Evolutionary conservation across 202 grass and related monocot genomes (phyloP).

Genomic region (Saccharum hybrid): DNA sequence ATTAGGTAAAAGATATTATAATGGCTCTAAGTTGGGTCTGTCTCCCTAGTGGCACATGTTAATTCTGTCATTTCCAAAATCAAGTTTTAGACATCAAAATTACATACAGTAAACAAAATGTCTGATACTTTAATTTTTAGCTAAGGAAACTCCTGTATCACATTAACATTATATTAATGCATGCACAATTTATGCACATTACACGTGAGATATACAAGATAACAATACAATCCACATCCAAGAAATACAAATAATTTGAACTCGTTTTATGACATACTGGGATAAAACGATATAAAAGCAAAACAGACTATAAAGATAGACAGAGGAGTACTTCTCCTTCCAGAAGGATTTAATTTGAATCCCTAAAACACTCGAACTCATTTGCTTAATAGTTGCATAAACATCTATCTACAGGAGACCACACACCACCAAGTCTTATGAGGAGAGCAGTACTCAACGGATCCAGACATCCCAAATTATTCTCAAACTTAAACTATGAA

Average conservation of each 20-base stretch:
- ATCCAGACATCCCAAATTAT: slow-evolving; percentile 6
- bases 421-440: too few relatives aligned
- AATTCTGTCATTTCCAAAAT: slow-evolving; percentile 14
- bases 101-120: not conserved
- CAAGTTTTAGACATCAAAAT: slow-evolving; percentile 7
- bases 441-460: not conserved
- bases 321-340: not conserved
- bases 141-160: not conserved
- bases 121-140: slow-evolving; percentile 3
- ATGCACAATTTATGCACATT: not conserved
- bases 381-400: too few relatives aligned
- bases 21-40: not conserved
- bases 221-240: not conserved
- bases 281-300: slow-evolving; percentile 12
- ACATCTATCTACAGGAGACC: too few relatives aligned
- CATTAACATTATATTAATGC: not conserved
- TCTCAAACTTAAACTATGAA: slow-evolving; percentile 9
- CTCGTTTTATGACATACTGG: not conserved
- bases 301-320: not conserved
- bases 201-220: slow-evolving; percentile 11
- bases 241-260: not conserved
- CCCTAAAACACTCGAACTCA: not conserved
- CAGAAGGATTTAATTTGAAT: slow-evolving; percentile 35
- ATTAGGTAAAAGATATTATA: not conserved
- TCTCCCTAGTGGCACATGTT: not conserved